Conservation (phyloP, 495 filamentous ascomycete species). For the Podospora pseudoanserina region DNA sequence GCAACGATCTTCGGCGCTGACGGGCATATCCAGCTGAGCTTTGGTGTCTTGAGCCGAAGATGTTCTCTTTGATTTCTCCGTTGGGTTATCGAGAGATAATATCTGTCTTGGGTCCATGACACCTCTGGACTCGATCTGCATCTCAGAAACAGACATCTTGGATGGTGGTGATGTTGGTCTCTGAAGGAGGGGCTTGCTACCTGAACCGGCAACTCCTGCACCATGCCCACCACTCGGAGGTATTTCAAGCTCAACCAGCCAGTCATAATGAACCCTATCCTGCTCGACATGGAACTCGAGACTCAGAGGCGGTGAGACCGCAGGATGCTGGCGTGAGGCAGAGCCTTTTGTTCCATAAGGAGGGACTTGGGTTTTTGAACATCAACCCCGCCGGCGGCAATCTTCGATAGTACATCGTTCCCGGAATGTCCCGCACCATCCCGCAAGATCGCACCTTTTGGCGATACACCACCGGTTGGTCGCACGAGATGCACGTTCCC, state of each 20-base stretch:
- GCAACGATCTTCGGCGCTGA: background rate
- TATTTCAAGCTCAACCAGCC: background rate
- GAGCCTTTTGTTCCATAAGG: background rate
- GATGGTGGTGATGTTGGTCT: background rate
- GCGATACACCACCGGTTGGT: background rate
- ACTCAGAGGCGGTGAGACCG: constrained; percentile 3
- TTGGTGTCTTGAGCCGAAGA: background rate
- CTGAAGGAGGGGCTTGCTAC: background rate
- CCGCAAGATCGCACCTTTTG: background rate
- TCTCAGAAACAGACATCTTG: background rate
- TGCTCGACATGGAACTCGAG: background rate
- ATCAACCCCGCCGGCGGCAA: background rate
- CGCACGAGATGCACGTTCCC: constrained; percentile 2
- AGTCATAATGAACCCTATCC: background rate
- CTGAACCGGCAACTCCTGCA: background rate
- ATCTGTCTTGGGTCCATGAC: background rate
- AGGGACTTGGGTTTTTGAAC: background rate
- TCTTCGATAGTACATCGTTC: background rate
- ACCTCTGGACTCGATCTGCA: background rate
- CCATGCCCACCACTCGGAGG: background rate
- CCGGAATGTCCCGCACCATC: background rate
- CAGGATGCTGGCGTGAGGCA: background rate
- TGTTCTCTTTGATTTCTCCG: background rate
- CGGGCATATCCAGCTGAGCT: background rate
- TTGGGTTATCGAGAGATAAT: background rate